Evolutionary conservation across 2,329 filamentous ascomycete species (phyloP).

Genomic region (Clarireedia sp.): DNA sequence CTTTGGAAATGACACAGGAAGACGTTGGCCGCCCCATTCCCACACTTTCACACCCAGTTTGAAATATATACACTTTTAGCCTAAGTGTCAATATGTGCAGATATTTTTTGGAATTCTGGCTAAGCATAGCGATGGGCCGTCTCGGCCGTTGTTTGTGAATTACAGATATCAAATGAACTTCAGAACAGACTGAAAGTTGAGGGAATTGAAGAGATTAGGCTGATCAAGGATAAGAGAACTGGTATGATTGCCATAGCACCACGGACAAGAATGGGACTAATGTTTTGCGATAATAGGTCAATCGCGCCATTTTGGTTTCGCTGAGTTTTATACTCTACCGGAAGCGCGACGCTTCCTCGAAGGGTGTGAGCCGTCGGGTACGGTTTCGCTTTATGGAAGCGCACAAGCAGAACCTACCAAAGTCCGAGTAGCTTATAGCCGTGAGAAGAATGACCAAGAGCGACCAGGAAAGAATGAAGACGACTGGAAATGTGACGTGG

Average conservation of each 20-base stretch:
- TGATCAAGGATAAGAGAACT: constrained; percentile 51
- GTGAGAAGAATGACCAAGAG: constrained; percentile 43
- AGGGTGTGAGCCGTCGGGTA: constrained; percentile 36
- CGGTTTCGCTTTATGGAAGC: constrained; percentile 40
- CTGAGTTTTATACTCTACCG: constrained; percentile 42
- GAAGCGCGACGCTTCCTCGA: constrained; percentile 46
- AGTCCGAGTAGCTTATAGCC: constrained; percentile 41
- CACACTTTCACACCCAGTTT: constrained; percentile 14
- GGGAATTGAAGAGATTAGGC: constrained; percentile 46
- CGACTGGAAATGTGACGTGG: constrained; percentile 49
- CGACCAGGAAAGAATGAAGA: constrained; percentile 38
- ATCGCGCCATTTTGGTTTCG: constrained; percentile 48
- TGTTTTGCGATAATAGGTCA: constrained; percentile 33
- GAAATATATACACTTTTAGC: constrained; percentile 19
- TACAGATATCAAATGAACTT: constrained; percentile 50
- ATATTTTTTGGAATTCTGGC: constrained; percentile 29
- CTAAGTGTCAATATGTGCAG: constrained; percentile 28
- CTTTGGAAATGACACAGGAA: constrained; percentile 40
- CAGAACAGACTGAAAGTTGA: constrained; percentile 42
- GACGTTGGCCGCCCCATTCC: constrained; percentile 41
- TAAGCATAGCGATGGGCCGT: constrained; percentile 30
- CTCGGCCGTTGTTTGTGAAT: constrained; percentile 25
- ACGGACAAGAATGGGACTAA: constrained; percentile 10
- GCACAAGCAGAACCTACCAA: constrained; percentile 31
- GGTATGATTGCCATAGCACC: constrained; percentile 33